Conservation (phyloP, 768 basidiomycete species). For the Amanita thiersii region DNA sequence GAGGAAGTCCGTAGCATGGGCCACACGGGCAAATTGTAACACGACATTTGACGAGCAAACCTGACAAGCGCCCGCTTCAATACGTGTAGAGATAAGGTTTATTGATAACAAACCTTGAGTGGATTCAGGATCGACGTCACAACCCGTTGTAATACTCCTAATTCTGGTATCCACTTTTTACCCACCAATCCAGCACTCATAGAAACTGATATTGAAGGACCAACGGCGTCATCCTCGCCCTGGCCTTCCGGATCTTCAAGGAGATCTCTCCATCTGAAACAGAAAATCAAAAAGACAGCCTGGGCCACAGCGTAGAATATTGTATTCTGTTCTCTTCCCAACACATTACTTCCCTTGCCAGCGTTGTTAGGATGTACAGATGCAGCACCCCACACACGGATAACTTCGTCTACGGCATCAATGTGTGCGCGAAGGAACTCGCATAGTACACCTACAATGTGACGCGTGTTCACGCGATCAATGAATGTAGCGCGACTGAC, state of each 20-base stretch:
- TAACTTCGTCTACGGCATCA: slow-evolving; percentile 53
- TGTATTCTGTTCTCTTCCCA: slow-evolving; percentile 36
- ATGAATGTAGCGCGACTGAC: slow-evolving; percentile 88
- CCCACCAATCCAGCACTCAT: not conserved
- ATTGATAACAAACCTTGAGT: slow-evolving; percentile 53
- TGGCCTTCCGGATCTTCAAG: slow-evolving; percentile 49
- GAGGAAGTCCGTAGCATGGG: slow-evolving; percentile 83
- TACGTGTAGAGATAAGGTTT: not conserved
- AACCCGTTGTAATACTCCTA: slow-evolving; percentile 72
- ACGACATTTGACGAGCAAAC: slow-evolving; percentile 89
- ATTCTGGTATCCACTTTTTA: slow-evolving; percentile 73
- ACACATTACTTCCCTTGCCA: slow-evolving; percentile 16
- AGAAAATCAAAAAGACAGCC: slow-evolving; percentile 93
- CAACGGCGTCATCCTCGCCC: slow-evolving; percentile 41
- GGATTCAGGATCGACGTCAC: slow-evolving; percentile 84
- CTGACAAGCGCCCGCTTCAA: slow-evolving; percentile 26
- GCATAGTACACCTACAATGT: slow-evolving; percentile 79
- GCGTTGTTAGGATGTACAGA: slow-evolving; percentile 11
- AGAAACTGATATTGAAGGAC: not conserved
- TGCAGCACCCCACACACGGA: slow-evolving; percentile 27
- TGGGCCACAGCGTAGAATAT: slow-evolving; percentile 92
- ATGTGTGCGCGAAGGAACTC: slow-evolving; percentile 73
- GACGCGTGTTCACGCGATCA: slow-evolving; percentile 61
- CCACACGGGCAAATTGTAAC: slow-evolving; percentile 87
- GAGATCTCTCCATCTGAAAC: slow-evolving; percentile 94